Conservation (phyloP, 495 filamentous ascomycete genomes). For the Letharia columbiana region DNA sequence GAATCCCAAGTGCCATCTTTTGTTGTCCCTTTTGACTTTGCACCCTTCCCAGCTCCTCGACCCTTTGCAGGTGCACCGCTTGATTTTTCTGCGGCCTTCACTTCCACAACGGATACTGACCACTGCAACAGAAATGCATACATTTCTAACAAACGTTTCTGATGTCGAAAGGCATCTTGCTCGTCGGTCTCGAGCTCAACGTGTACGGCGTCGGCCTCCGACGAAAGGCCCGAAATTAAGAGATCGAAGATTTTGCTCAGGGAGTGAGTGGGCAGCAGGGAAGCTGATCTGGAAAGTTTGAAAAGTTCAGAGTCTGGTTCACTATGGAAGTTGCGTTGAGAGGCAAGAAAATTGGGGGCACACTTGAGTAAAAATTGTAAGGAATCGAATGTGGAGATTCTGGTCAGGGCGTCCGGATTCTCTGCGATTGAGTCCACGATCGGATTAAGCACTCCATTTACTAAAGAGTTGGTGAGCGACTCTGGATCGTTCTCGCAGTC, state of each 20-base stretch:
- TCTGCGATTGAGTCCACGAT: conserved; percentile 91
- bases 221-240: conserved; percentile 84
- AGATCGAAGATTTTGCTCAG: conserved; percentile 92
- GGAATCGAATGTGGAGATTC: conserved; percentile 75
- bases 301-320: conserved; percentile 58
- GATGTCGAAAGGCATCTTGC: conserved; percentile 72
- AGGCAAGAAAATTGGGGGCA: conserved; percentile 53
- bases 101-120: conserved; percentile 86
- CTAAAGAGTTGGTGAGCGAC: conserved; percentile 60
- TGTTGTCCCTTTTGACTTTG: conserved; percentile 55
- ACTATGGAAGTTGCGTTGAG: conserved; percentile 33
- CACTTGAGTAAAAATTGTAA: conserved; percentile 96
- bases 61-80: conserved; percentile 54
- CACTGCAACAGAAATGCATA: conserved; percentile 93
- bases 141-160: conserved; percentile 87
- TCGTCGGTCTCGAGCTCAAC: conserved; percentile 85
- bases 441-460: conserved; percentile 80
- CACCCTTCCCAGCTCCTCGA: conserved; percentile 66
- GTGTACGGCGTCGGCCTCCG: conserved; percentile 78
- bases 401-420: conserved; percentile 77
- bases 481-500: conserved; percentile 92
- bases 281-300: conserved; percentile 65
- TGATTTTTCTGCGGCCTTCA: conserved; percentile 81
- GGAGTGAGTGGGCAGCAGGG: conserved; percentile 65
- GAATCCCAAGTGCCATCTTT: conserved; percentile 86